Evolutionary conservation across 106 monocot genomes (phyloP).

Genomic region (Hemerocallis citrina): DNA sequence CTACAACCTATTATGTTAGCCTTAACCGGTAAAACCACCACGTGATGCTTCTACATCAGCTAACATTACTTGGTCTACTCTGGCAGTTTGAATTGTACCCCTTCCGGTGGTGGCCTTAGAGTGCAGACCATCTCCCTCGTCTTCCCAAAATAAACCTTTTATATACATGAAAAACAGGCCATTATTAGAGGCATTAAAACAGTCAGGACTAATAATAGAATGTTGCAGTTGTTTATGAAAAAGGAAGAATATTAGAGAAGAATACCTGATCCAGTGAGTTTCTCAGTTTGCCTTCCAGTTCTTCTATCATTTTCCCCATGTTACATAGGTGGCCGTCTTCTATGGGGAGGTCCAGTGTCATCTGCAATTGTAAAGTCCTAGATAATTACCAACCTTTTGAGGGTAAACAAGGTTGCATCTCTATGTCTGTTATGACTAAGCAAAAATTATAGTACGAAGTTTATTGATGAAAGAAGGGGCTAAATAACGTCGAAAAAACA

Average conservation of each 20-base stretch:
- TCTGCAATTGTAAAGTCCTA: constrained; percentile 25
- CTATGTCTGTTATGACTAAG: too few species aligned
- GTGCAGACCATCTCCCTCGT: constrained; percentile 99
- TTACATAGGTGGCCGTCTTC: constrained; percentile 90
- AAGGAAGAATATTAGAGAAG: too few species aligned
- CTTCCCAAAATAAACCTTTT: constrained; percentile 97
- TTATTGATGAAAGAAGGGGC: too few species aligned
- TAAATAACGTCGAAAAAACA: too few species aligned
- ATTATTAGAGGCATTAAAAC: not conserved
- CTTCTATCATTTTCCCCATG: constrained; percentile 99
- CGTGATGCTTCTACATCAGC: too few species aligned
- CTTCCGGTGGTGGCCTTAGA: constrained; percentile 69
- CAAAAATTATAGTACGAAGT: too few species aligned
- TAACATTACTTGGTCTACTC: too few species aligned
- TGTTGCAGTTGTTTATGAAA: not conserved
- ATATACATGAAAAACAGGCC: not conserved
- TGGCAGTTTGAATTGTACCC: constrained; percentile 39
- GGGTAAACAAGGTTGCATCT: not conserved
- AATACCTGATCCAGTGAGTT: constrained; percentile 91
- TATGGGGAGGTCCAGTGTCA: constrained; percentile 51
- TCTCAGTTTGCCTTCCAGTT: constrained; percentile 95
- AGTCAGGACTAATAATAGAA: not conserved
- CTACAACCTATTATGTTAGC: too few species aligned
- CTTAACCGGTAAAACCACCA: too few species aligned
- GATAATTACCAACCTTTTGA: not conserved